These are phyloP conservation scores for Emydomyces testavorans DNA, from an alignment of 2,329 filamentous ascomycete species.

Conservation along the genomic window DNA sequence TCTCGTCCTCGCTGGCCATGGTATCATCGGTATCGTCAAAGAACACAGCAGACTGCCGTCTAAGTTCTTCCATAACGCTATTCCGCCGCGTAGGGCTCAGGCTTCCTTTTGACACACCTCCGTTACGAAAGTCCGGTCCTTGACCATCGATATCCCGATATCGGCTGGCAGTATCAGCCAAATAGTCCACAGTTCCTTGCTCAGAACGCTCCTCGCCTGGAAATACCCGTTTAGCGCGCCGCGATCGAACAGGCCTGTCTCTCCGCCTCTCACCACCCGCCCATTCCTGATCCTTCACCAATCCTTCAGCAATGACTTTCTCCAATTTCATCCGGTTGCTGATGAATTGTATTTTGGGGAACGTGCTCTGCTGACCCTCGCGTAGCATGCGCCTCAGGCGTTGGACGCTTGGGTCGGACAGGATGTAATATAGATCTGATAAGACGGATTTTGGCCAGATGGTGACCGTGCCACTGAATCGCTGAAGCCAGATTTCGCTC, in stretches of 20 bases:
- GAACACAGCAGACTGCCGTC: constrained; percentile 38
- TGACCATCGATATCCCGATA: background rate
- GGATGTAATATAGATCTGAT: constrained; percentile 74
- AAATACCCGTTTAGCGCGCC: background rate
- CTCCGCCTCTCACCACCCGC: constrained; percentile 3
- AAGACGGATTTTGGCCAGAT: constrained; percentile 79
- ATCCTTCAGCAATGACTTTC: constrained; percentile 49
- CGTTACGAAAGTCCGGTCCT: constrained; percentile 19
- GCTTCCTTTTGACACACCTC: constrained; percentile 18
- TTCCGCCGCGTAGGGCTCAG: constrained; percentile 22
- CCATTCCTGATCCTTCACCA: constrained; percentile 28
- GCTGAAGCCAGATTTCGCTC: constrained; percentile 91
- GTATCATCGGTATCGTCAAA: constrained; percentile 33
- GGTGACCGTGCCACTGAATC: constrained; percentile 87
- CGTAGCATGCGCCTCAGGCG: constrained; percentile 80
- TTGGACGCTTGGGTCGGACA: constrained; percentile 66
- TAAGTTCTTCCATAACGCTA: constrained; percentile 35
- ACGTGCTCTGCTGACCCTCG: constrained; percentile 76
- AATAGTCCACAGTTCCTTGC: constrained; percentile 8
- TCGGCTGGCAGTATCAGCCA: constrained; percentile 8
- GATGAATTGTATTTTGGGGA: constrained; percentile 85
- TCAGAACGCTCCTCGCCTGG: background rate
- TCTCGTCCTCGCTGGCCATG: constrained; percentile 13
- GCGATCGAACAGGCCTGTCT: constrained; percentile 14
- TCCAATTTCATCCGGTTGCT: constrained; percentile 79